These are phyloP conservation scores for Naganishia kalamii DNA, from an alignment of 768 basidiomycete species.

Conservation along the genomic window DNA sequence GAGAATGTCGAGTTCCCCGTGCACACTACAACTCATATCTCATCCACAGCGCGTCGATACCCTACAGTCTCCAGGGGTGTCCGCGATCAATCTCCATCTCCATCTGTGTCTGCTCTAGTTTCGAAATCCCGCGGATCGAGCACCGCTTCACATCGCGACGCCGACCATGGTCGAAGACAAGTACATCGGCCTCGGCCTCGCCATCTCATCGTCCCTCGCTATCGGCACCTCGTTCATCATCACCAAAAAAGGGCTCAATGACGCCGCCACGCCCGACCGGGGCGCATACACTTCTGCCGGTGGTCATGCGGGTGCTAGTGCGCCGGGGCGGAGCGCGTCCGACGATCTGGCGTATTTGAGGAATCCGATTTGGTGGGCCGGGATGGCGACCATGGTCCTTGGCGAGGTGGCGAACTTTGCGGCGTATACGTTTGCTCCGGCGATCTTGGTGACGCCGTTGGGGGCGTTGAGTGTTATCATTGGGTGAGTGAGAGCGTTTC, in stretches of 20 bases:
- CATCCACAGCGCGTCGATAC: too few relatives aligned
- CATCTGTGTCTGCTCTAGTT: too few relatives aligned
- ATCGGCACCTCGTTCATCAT: constrained; percentile 86
- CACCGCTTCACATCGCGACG: not conserved
- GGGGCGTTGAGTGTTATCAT: constrained; percentile 93
- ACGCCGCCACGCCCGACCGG: constrained; percentile 56
- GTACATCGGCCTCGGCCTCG: constrained; percentile 86
- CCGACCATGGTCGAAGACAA: constrained; percentile 66
- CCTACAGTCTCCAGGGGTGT: too few relatives aligned
- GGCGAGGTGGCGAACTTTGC: constrained; percentile 84
- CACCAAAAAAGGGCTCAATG: constrained; percentile 96
- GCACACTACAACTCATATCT: too few relatives aligned
- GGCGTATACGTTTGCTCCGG: constrained; percentile 94
- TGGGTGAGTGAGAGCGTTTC: constrained; percentile 57
- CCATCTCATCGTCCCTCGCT: constrained; percentile 49
- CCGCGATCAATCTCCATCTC: too few relatives aligned
- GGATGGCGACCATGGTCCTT: constrained; percentile 79
- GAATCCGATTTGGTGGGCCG: constrained; percentile 96
- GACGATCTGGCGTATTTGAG: constrained; percentile 78
- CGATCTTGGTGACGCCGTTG: constrained; percentile 96
- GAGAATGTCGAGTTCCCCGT: too few relatives aligned
- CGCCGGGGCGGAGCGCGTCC: constrained; percentile 53
- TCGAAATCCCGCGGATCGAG: too few relatives aligned
- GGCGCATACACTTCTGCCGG: constrained; percentile 18
- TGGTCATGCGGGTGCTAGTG: constrained; percentile 22